phyloP scores from a whole-genome alignment of 331 rosid genomes.

The Arachis monticola region DNA sequence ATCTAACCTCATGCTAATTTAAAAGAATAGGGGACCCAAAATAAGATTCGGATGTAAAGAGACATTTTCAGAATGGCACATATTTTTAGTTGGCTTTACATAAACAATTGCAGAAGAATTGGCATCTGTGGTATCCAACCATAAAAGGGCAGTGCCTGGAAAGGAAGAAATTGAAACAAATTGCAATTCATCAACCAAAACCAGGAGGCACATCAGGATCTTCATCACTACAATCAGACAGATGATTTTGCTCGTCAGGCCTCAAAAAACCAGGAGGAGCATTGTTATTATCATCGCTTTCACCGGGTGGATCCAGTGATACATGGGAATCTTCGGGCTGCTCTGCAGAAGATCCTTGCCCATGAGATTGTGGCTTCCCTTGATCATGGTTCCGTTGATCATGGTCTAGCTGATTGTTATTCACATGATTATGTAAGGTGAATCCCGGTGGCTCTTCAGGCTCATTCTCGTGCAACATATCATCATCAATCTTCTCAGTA shows the following conservation, averaged over 20 bases:
- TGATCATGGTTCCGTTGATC: constrained; percentile 40
- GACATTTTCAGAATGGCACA: background rate
- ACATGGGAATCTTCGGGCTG: constrained; percentile 39
- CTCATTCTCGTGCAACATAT: constrained; percentile 50
- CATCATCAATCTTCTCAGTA: constrained; percentile 38
- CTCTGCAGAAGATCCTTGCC: constrained; percentile 43
- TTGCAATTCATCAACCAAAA: constrained; percentile 69
- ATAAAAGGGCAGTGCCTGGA: constrained; percentile 7
- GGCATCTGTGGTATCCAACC: constrained; percentile 7
- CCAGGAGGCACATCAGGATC: constrained; percentile 98
- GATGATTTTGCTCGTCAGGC: constrained; percentile 45
- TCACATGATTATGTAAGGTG: constrained; percentile 45
- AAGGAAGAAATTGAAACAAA: constrained; percentile 26
- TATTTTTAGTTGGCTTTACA: constrained; percentile 13
- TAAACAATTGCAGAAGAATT: constrained; percentile 18
- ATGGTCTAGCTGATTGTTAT: constrained; percentile 39
- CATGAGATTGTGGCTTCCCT: constrained; percentile 47
- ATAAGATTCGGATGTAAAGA: constrained; percentile 31
- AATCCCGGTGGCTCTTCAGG: constrained; percentile 72
- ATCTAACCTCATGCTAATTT: background rate
- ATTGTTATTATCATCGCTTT: constrained; percentile 36
- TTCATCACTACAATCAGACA: constrained; percentile 62
- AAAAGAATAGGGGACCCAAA: constrained; percentile 36
- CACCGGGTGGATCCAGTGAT: constrained; percentile 45
- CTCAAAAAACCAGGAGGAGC: constrained; percentile 59